Evolutionary conservation across 306 rosid species (phyloP), one percentile per base, ranked within the genome.

Genomic region (Dalbergia oliveri): DNA sequence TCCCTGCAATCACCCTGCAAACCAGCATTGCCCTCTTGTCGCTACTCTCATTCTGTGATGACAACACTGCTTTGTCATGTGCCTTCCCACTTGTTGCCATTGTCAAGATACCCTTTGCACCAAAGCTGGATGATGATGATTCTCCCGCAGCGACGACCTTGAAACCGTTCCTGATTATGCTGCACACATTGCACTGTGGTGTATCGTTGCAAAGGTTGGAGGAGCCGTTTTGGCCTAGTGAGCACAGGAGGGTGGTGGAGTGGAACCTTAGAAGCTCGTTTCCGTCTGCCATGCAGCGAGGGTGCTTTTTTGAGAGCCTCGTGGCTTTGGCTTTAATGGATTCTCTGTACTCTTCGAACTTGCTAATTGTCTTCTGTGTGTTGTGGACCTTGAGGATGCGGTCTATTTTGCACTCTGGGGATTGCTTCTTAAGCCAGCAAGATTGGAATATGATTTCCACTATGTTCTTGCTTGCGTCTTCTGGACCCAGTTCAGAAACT

Each of bases 381-480:
- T 84, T 95, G 71, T 93, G 94, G 81, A 95, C 94, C 78, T 95
- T 95, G 7, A 95, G 95, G 66, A 95, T 89, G 51, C 98, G 89
- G 41, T 93, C 95, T 67, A 95, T 95, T 84, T 91, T 89, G 91
- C 97, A 94, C 49, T 91, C 82, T 21, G 97, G 98, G 8, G 93
- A 56, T 81, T 95, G 87, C 61, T 93, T 93, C 84, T 91, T 93
- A 26, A 95, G 88, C 99, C 99, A 95, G 88, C 98, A 93, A 0
- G 99, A 95, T 37, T 93, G 97, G 84, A 95, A 95, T 87, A 95
- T 95, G 50, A 95, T 95, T 54, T 95, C 98, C 63, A 95, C 99
- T 85, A 95, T 93, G 91, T 95, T 95, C 88, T 91, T 95, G 99
- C 99, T 95, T 1, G 99, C 90, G 81, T 95, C 99, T 70, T 95